Percentiles rank a stretch among this genome's conserved stretches.
Evolutionary conservation across 1,284 basidiomycete species (phyloP).

Genomic region (Moesziomyces sp.): DNA sequence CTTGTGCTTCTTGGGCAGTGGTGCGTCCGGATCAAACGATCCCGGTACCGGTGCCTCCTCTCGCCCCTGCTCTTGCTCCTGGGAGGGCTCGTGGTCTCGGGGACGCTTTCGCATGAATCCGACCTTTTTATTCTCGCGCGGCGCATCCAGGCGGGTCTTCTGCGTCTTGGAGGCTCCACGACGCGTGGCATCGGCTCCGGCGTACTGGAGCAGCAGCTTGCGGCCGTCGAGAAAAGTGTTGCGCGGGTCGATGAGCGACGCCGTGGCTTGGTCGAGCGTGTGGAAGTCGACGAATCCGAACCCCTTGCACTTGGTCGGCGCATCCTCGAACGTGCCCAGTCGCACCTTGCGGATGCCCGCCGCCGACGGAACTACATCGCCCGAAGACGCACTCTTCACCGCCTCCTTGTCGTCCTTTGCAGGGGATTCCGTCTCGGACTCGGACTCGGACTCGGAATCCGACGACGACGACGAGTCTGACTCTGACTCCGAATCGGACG

Average conservation of each 20-base stretch:
- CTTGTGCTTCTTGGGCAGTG: conserved; percentile 48
- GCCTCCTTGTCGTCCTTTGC: conserved; percentile 65
- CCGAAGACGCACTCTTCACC: background rate
- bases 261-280: conserved; percentile 80
- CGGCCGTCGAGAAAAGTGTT: conserved; percentile 87
- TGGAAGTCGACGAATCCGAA: conserved; percentile 90
- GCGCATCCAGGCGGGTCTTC: background rate
- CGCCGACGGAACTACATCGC: conserved; percentile 18
- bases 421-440: conserved; percentile 50
- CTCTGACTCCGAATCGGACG: no score
- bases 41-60: conserved; percentile 51
- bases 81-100: background rate
- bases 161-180: conserved; percentile 54
- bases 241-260: conserved; percentile 81
- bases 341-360: conserved; percentile 87
- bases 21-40: conserved; percentile 52
- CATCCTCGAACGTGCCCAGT: conserved; percentile 95
- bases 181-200: conserved; percentile 81
- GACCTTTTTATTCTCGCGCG: background rate
- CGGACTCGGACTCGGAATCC: conserved; percentile 7
- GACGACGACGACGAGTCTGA: no score
- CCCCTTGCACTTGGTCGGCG: conserved; percentile 88
- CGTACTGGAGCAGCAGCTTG: conserved; percentile 87
- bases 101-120: background rate
- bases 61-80: no score